Evolutionary conservation across 2,329 filamentous ascomycete species (phyloP).

Genomic region (Rachicladosporium sp.): DNA sequence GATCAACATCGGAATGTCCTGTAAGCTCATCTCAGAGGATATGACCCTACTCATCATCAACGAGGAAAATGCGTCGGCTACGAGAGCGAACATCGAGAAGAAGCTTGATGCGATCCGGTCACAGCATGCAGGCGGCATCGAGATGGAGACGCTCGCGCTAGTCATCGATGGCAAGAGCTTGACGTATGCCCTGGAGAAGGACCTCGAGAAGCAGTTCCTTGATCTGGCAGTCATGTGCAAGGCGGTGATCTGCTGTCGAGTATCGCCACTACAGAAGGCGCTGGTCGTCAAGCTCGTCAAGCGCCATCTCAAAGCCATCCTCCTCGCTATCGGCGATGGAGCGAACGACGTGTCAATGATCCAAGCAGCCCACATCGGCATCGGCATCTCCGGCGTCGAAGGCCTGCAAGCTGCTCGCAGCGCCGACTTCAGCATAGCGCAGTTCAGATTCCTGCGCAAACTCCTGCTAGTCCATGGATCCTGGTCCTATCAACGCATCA

Average conservation of each 20-base stretch:
- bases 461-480: slow-evolving; percentile 87
- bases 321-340: slow-evolving; percentile 91
- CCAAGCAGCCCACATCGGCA: slow-evolving; percentile 92
- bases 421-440: slow-evolving; percentile 88
- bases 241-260: slow-evolving; percentile 94
- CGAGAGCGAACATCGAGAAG: slow-evolving; percentile 80
- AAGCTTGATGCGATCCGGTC: slow-evolving; percentile 83
- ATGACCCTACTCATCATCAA: slow-evolving; percentile 98
- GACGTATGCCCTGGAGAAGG: slow-evolving; percentile 83
- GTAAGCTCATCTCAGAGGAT: slow-evolving; percentile 94
- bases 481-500: slow-evolving; percentile 95
- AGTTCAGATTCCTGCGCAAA: slow-evolving; percentile 92
- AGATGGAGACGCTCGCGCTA: slow-evolving; percentile 77
- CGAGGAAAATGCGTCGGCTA: slow-evolving; percentile 67
- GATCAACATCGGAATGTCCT: slow-evolving; percentile 99
- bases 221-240: slow-evolving; percentile 94
- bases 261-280: slow-evolving; percentile 92
- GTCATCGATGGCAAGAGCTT: slow-evolving; percentile 94
- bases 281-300: slow-evolving; percentile 97
- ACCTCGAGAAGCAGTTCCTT: slow-evolving; percentile 84
- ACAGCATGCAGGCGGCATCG: slow-evolving; percentile 63
- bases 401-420: slow-evolving; percentile 92
- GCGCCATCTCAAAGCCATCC: slow-evolving; percentile 78
- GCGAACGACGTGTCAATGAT: slow-evolving; percentile 99
- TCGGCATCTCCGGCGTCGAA: slow-evolving; percentile 94